Conservation (phyloP, 2,329 filamentous ascomycete genomes). For the Paradendryphiella salina region DNA sequence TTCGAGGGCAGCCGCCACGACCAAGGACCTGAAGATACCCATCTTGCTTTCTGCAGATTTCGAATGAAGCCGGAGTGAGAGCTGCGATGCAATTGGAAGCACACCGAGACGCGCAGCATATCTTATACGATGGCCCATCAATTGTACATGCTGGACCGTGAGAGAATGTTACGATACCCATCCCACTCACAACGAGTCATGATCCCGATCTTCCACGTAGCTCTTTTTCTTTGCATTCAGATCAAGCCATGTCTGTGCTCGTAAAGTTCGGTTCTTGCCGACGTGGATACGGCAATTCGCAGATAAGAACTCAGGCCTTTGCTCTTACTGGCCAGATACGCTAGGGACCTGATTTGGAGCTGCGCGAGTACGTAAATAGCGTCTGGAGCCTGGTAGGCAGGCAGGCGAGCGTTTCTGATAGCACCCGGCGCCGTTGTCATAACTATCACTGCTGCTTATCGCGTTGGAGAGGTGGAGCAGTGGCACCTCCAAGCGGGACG, state of each 20-base stretch:
- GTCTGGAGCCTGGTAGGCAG: neutral
- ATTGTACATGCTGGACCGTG: neutral
- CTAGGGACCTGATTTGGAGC: neutral
- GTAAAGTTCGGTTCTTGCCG: neutral
- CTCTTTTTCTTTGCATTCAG: neutral
- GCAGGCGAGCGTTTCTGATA: neutral
- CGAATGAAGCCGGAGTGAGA: neutral
- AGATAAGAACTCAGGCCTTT: conserved; percentile 6
- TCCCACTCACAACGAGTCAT: neutral
- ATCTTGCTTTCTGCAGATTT: conserved; percentile 5
- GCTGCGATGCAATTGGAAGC: neutral
- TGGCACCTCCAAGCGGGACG: neutral
- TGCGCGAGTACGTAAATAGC: conserved; percentile 4
- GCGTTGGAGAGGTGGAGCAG: conserved; percentile 6
- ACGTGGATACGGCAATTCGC: neutral
- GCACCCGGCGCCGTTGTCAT: neutral
- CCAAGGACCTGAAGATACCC: conserved; percentile 9
- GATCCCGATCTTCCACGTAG: neutral
- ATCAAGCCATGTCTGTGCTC: neutral
- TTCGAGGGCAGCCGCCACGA: conserved; percentile 9
- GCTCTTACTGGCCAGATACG: neutral
- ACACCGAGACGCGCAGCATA: neutral
- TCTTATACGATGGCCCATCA: conserved; percentile 1
- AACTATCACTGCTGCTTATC: conserved; percentile 3
- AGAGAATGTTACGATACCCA: neutral